These are phyloP conservation scores for Candida pseudocylindracea DNA, from an alignment of 1,139 yeast species.

Conservation along the genomic window DNA sequence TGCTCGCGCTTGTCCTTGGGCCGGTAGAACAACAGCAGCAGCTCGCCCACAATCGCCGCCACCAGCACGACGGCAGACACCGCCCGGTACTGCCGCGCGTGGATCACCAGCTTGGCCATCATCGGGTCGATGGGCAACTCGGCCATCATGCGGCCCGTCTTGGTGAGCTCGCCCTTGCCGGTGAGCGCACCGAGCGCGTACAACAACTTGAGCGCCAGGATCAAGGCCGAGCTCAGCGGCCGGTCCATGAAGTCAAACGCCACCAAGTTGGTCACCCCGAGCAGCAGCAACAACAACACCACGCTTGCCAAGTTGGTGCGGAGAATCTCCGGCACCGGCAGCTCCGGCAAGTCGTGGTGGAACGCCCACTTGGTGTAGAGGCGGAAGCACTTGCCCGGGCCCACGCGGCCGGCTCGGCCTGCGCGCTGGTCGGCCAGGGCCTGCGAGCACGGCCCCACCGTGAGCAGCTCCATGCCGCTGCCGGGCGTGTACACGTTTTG, in stretches of 20 bases:
- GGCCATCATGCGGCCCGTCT: slow-evolving; percentile 67
- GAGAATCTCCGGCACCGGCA: slow-evolving; percentile 76
- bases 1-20: slow-evolving; percentile 49
- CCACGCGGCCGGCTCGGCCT: slow-evolving; percentile 94
- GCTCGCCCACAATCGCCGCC: slow-evolving; percentile 69
- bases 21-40: slow-evolving; percentile 44
- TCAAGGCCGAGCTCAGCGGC: slow-evolving; percentile 52
- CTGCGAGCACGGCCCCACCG: slow-evolving; percentile 69
- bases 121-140: slow-evolving; percentile 88
- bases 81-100: slow-evolving; percentile 37
- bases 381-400: slow-evolving; percentile 88
- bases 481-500: slow-evolving; percentile 65
- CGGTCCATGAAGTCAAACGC: slow-evolving; percentile 76
- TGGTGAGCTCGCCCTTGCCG: slow-evolving; percentile 58
- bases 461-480: slow-evolving; percentile 79
- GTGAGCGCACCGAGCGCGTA: slow-evolving; percentile 80
- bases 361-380: slow-evolving; percentile 78
- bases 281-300: slow-evolving; percentile 46
- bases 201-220: slow-evolving; percentile 55
- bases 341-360: slow-evolving; percentile 49
- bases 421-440: slow-evolving; percentile 95
- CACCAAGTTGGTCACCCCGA: slow-evolving; percentile 69
- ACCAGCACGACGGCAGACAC: slow-evolving; percentile 45
- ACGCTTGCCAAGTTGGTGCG: slow-evolving; percentile 65
- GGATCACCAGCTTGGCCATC: slow-evolving; percentile 53